phyloP scores from a whole-genome alignment of 441 rosid species.

The Dalechampia spathulata region DNA sequence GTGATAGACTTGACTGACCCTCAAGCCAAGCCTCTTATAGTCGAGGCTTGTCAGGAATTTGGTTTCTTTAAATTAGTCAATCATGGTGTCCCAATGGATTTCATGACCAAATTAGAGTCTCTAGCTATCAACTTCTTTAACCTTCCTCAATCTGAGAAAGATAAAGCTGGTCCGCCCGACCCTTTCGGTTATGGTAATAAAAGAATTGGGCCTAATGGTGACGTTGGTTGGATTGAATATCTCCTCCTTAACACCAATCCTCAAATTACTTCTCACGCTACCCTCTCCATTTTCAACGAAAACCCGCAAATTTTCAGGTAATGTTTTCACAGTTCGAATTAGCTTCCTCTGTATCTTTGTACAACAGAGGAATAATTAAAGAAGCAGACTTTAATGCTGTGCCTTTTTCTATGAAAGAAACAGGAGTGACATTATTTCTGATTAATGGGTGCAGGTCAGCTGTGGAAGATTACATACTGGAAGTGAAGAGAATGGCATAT shows the following conservation, averaged over 20 bases:
- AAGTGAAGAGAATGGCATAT: conserved; percentile 48
- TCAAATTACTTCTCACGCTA: conserved; percentile 22
- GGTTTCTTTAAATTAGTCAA: conserved; percentile 84
- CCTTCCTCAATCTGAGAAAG: conserved; percentile 69
- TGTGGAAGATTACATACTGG: conserved; percentile 51
- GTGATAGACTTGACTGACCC: conserved; percentile 53
- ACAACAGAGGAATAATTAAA: no score
- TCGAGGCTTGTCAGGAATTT: conserved; percentile 55
- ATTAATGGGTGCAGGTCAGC: conserved; percentile 36
- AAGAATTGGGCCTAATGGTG: conserved; percentile 63
- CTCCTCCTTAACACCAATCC: conserved; percentile 50
- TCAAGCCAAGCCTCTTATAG: conserved; percentile 37
- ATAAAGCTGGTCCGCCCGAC: conserved; percentile 70
- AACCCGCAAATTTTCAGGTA: conserved; percentile 48
- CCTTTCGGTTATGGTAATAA: conserved; percentile 84
- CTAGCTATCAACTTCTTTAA: conserved; percentile 52
- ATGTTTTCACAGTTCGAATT: no score
- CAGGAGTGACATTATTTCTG: no score
- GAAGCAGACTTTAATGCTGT: no score
- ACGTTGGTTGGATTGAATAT: conserved; percentile 81
- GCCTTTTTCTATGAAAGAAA: no score
- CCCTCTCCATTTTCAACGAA: conserved; percentile 27
- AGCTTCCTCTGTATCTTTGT: no score
- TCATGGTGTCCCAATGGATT: conserved; percentile 53
- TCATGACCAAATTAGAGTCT: conserved; percentile 42